Evolutionary conservation across 495 filamentous ascomycete species (phyloP), one percentile per base, ranked within the genome.

Genomic region (Annulohypoxylon bovei): DNA sequence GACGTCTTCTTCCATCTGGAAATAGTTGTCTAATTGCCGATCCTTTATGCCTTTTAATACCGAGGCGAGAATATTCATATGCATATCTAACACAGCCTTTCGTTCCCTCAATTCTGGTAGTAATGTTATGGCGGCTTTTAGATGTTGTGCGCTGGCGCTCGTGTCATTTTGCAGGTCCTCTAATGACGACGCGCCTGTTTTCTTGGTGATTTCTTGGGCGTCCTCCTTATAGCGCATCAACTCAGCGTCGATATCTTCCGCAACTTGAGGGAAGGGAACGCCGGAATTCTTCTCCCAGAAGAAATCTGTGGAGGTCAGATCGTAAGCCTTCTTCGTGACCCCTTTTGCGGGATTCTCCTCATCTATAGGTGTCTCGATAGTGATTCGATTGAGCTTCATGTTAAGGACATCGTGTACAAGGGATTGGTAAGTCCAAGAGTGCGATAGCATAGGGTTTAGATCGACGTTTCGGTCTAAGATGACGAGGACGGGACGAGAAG

Each of bases 381-480:
- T 98, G 75, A 99, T 98, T n/a, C 94, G 91, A 71, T 98, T 99
- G 49, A 98, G 86, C 67, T 90, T 91, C 93, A 97, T 96, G 39
- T 91, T 88, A 62, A 98, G 88, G 6, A 99, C 91, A 80, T 99
- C 96, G 68, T 97, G 91, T 30, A 98, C 93, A 16, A 99, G 86
- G 1, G 94, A 97, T 76, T 98, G 95, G 75, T 99, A 99, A 3
- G 94, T 98, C 95, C 95, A 99, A 1, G 94, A 97, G 80, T 99
- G 95, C 22, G 94, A 97, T 1, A 98, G 85, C 96, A 98, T 98
- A n/a, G 96, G 94, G 63, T 97, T 93, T 35, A 98, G 78, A 79
- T 99, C 95, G 22, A 99, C 90, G 67, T 96, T 98, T 65, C 95
- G 91, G 80, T 98, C 95, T 46, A 97, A 89, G 54, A 98, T 89